Conservation (phyloP, 495 filamentous ascomycete species). For the Penicillium flavigenum region DNA sequence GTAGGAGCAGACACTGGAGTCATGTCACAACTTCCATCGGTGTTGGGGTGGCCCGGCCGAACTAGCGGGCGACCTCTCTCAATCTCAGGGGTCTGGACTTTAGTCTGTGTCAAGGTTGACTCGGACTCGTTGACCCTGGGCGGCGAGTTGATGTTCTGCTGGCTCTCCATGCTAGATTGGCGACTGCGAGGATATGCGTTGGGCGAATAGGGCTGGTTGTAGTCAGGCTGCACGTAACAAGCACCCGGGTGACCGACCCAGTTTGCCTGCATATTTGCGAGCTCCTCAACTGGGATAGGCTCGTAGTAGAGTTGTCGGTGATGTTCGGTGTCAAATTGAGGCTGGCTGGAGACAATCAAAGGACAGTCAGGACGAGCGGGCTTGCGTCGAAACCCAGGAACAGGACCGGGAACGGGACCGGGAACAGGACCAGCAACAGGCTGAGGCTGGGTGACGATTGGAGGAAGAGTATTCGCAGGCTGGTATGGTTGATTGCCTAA, state of each 20-base stretch:
- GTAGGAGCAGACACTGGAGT: neutral
- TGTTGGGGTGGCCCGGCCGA: neutral
- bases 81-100: neutral
- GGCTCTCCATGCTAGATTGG: conserved; percentile 1
- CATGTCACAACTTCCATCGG: conserved; percentile 4
- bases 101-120: neutral
- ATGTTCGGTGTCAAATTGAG: neutral
- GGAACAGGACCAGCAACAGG: neutral
- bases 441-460: conserved; percentile 3
- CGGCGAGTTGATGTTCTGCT: neutral
- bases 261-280: neutral
- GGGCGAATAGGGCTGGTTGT: neutral
- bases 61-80: conserved; percentile 5
- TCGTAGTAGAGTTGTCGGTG: conserved; percentile 11
- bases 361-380: neutral
- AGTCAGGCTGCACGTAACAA: conserved; percentile 2
- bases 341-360: conserved; percentile 13
- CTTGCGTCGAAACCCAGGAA: neutral
- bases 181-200: neutral
- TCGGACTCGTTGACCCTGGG: neutral
- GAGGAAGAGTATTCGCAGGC: neutral
- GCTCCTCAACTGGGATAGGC: neutral
- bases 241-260: neutral
- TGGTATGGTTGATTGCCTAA: neutral
- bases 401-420: too few relatives aligned